These are phyloP conservation scores for Gonapodya prolifera DNA, from an alignment of 192 early-diverging fungal species.

Conservation along the genomic window DNA sequence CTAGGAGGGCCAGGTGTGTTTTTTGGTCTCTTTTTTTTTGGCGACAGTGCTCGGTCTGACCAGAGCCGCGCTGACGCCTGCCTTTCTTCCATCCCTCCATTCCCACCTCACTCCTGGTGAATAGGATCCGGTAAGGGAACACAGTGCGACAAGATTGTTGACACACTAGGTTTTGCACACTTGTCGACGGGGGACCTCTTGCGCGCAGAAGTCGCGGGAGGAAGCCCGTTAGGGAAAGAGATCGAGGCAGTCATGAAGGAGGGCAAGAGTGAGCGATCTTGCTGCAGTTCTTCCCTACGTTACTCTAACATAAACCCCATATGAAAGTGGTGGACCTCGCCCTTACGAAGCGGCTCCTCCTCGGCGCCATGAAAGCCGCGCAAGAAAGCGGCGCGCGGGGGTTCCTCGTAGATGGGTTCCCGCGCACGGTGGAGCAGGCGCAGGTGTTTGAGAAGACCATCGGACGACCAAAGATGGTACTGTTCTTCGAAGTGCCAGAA, in stretches of 20 bases:
- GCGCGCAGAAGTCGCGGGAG: slow-evolving; percentile 34
- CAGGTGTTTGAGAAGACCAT: slow-evolving; percentile 18
- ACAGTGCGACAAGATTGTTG: slow-evolving; percentile 35
- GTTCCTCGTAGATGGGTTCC: slow-evolving; percentile 13
- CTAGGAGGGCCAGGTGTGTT: slow-evolving; percentile 3
- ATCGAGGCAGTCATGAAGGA: slow-evolving; percentile 36
- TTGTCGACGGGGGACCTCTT: slow-evolving; percentile 48
- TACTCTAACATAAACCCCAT: background rate
- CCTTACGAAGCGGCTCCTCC: background rate
- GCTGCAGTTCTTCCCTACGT: no score
- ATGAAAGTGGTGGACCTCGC: background rate
- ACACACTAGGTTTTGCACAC: slow-evolving; percentile 28
- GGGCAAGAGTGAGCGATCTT: slow-evolving; percentile 31
- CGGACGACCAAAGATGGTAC: slow-evolving; percentile 25
- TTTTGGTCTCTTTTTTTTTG: background rate
- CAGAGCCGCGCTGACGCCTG: background rate
- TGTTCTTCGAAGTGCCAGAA: slow-evolving; percentile 41
- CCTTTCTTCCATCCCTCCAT: background rate
- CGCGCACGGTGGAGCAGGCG: slow-evolving; percentile 12
- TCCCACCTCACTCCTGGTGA: background rate
- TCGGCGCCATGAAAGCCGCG: background rate
- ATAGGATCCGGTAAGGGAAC: slow-evolving; percentile 22
- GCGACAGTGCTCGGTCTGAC: no score
- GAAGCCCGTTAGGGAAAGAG: slow-evolving; percentile 22
- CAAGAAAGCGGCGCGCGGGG: slow-evolving; percentile 6